phyloP scores from a whole-genome alignment of 441 rosid genomes.

The Biscutella auriculata region DNA sequence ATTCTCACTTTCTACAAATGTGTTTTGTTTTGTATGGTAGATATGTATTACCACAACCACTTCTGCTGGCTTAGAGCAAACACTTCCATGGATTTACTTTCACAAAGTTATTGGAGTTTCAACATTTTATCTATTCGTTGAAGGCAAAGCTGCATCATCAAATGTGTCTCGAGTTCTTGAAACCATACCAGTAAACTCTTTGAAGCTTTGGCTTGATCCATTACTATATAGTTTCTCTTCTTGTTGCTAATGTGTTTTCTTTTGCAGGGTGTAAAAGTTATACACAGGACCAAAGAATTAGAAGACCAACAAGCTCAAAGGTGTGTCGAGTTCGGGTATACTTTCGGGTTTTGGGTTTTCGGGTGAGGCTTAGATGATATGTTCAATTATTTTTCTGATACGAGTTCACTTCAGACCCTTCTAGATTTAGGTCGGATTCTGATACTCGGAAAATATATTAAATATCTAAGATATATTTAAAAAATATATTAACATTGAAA shows the following conservation, averaged over 20 bases:
- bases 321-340: too few relatives aligned
- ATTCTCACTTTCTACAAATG: conserved; percentile 1
- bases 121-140: conserved; percentile 69
- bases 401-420: too few relatives aligned
- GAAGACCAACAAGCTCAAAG: conserved; percentile 82
- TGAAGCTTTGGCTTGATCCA: neutral
- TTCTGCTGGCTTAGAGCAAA: conserved; percentile 83
- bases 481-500: too few relatives aligned
- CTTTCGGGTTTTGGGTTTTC: too few relatives aligned
- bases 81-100: conserved; percentile 69
- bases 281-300: conserved; percentile 68
- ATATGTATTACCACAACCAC: conserved; percentile 76
- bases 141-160: conserved; percentile 79
- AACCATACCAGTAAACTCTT: conserved; percentile 41
- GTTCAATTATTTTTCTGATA: too few relatives aligned
- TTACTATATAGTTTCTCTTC: neutral
- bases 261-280: conserved; percentile 67
- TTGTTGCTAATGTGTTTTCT: neutral
- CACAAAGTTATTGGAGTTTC: conserved; percentile 88
- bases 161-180: conserved; percentile 55
- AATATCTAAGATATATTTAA: too few relatives aligned
- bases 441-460: too few relatives aligned
- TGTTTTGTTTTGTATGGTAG: conserved; percentile 25
- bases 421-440: too few relatives aligned
- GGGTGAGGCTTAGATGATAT: too few relatives aligned